Conservation (phyloP, 2,329 filamentous ascomycete species). For the Fusarium drepaniforme region DNA sequence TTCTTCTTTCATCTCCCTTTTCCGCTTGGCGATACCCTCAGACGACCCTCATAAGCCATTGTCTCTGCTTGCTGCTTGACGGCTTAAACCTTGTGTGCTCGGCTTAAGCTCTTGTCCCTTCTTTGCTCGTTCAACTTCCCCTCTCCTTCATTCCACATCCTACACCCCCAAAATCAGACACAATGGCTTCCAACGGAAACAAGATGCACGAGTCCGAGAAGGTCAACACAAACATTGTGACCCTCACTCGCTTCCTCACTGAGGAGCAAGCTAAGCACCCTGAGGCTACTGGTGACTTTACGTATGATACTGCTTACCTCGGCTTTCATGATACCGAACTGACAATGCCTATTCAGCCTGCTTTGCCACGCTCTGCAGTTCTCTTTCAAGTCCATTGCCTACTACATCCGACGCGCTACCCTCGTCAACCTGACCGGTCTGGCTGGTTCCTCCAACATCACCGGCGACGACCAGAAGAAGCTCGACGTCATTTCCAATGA, state of each 20-base stretch:
- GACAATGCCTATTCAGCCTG: constrained; percentile 66
- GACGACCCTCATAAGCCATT: constrained; percentile 27
- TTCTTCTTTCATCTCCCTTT: constrained; percentile 21
- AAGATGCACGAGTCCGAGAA: constrained; percentile 73
- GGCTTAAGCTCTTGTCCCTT: constrained; percentile 25
- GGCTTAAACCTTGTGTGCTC: constrained; percentile 30
- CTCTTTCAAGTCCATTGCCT: constrained; percentile 99
- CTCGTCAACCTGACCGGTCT: constrained; percentile 96
- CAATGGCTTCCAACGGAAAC: constrained; percentile 55
- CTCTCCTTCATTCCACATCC: constrained; percentile 20
- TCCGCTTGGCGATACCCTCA: constrained; percentile 33
- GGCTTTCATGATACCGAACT: constrained; percentile 25
- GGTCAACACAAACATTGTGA: constrained; percentile 96
- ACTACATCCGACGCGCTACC: constrained; percentile 97
- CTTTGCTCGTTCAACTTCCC: constrained; percentile 18
- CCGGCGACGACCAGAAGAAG: constrained; percentile 99
- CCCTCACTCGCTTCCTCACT: constrained; percentile 93
- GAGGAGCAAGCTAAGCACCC: constrained; percentile 95
- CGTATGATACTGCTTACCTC: constrained; percentile 64
- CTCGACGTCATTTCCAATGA: constrained; percentile 99
- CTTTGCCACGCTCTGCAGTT: constrained; percentile 98
- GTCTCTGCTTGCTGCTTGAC: constrained; percentile 2
- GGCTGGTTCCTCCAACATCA: constrained; percentile 93
- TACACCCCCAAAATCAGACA: constrained; percentile 33
- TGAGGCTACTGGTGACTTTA: constrained; percentile 98